phyloP scores from a whole-genome alignment of 345 rosid species.

The Salix koriyanagi region DNA sequence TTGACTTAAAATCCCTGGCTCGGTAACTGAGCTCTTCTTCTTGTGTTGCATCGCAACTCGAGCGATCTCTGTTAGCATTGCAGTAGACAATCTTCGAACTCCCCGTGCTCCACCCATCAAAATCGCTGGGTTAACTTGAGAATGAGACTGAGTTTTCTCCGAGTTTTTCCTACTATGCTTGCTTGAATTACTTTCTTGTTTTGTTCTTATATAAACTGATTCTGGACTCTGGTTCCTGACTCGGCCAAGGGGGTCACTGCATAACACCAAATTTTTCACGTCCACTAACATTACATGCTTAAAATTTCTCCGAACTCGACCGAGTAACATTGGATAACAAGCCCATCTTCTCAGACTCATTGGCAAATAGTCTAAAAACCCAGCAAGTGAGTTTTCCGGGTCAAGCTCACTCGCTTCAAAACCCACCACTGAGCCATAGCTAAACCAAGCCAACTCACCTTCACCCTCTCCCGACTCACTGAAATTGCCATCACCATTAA shows the following conservation, averaged over 20 bases:
- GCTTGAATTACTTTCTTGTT: conserved; percentile 21
- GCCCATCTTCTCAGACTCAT: conserved; percentile 80
- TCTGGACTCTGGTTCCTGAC: conserved; percentile 59
- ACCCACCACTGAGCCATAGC: conserved; percentile 79
- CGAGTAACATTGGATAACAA: conserved; percentile 80
- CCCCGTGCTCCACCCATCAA: conserved; percentile 55
- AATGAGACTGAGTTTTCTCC: conserved; percentile 31
- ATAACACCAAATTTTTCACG: conserved; percentile 41
- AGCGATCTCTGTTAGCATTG: conserved; percentile 70
- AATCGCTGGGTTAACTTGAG: conserved; percentile 43
- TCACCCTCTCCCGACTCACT: conserved; percentile 15
- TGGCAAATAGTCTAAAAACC: conserved; percentile 69
- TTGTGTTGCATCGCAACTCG: conserved; percentile 59
- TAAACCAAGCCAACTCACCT: conserved; percentile 41
- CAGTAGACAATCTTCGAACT: conserved; percentile 51
- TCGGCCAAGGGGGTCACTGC: conserved; percentile 70
- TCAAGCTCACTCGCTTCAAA: conserved; percentile 78
- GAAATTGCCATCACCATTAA: conserved; percentile 16
- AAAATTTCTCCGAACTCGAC: conserved; percentile 69
- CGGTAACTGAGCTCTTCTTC: conserved; percentile 47
- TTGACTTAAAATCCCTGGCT: conserved; percentile 58
- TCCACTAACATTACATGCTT: conserved; percentile 70
- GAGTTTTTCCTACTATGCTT: conserved; percentile 32
- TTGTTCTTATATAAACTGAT: conserved; percentile 40
- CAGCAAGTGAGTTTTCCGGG: conserved; percentile 80